These are phyloP conservation scores for Euryodendron excelsum DNA, from an alignment of 148 eudicot genomes.

Conservation along the genomic window DNA sequence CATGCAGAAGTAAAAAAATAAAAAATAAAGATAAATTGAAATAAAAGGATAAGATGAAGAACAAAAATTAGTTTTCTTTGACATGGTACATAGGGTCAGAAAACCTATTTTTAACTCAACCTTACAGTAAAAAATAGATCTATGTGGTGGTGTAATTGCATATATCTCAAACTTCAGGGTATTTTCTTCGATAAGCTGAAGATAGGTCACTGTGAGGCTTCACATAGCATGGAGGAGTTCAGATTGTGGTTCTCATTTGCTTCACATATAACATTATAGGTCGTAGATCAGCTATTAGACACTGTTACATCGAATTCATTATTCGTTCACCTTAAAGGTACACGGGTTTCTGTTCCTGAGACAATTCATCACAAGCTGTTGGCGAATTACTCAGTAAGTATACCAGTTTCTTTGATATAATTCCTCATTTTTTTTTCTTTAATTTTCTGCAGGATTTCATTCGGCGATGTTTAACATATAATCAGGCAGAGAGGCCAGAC, in stretches of 20 bases:
- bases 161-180: not conserved
- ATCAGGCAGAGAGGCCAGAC: constrained; percentile 90
- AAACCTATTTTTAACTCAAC: not conserved
- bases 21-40: not conserved
- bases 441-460: constrained; percentile 67
- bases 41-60: not conserved
- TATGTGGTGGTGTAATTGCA: not conserved
- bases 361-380: not conserved
- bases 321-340: not conserved
- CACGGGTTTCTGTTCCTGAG: not conserved
- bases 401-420: not conserved
- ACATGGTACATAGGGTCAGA: not conserved
- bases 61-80: not conserved
- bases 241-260: not conserved
- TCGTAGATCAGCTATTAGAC: too few species aligned
- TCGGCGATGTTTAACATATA: constrained; percentile 84
- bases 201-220: not conserved
- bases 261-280: too few species aligned
- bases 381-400: not conserved
- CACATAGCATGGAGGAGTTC: not conserved
- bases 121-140: not conserved
- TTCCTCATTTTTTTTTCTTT: not conserved
- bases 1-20: not conserved
- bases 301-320: too few species aligned
- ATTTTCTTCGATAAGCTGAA: not conserved